Evolutionary conservation across 257 asterid species (phyloP), one percentile per base, ranked within the genome.

Genomic region (Rehmannia glutinosa): DNA sequence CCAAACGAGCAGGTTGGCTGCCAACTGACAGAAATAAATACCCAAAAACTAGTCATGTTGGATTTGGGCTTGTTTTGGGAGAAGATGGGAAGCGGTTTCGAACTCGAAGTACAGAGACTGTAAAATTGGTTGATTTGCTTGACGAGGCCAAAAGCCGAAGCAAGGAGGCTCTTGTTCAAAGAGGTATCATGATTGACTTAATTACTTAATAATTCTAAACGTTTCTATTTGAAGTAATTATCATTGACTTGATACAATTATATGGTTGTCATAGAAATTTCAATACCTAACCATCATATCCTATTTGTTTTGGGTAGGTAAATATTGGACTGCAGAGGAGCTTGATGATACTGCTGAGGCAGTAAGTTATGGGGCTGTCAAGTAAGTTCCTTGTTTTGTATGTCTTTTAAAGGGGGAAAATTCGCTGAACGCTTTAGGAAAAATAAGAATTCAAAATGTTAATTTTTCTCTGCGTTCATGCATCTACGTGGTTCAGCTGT

Each of bases 261-360:
- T 35, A 61, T 33, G 45, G 9, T 69, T 64, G 54, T 62, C 84
- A n/a, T n/a, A n/a, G n/a, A n/a, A n/a, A n/a, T n/a, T n/a, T n/a
- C n/a, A n/a, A n/a, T n/a, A n/a, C n/a, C n/a, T n/a, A n/a, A n/a
- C n/a, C n/a, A n/a, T n/a, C n/a, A n/a, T n/a, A n/a, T n/a, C n/a
- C n/a, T n/a, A n/a, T n/a, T n/a, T n/a, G n/a, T n/a, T n/a, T n/a
- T n/a, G n/a, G n/a, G n/a, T n/a, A 94, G 99, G 97, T 61, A 71
- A 71, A 53, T 87, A 85, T 17, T 91, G 94, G 96, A 85, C 97
- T 9, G 84, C 60, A 17, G 97, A 88, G 78, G 99, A 91, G 86
- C 95, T 94, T 17, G 96, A 94, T 46, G 55, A 80, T 76, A 91
- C 89, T 80, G 96, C 97, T 33, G 99, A 94, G 77, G 99, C 97